Percentiles rank a stretch among this genome's conserved stretches.
These are phyloP conservation scores for Carpinus fangiana DNA, from an alignment of 306 rosid genomes.

Conservation along the genomic window DNA sequence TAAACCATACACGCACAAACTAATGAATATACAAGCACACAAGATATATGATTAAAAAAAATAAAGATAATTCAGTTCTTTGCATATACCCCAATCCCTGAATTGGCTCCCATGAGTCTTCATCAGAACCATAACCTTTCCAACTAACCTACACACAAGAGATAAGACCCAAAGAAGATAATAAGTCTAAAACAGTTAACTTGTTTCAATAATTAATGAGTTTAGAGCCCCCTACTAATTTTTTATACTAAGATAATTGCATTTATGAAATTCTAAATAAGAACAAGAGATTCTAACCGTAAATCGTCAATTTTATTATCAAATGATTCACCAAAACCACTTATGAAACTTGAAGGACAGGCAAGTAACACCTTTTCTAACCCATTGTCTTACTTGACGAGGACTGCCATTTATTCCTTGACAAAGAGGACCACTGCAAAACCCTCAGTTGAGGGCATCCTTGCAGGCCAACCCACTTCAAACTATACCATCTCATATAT, in stretches of 20 bases:
- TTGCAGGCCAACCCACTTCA: background rate
- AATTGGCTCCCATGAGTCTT: constrained; percentile 83
- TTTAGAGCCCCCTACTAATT: background rate
- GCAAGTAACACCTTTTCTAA: background rate
- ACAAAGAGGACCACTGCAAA: too few relatives aligned
- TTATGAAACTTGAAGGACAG: too few relatives aligned
- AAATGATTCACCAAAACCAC: background rate
- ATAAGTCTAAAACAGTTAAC: background rate
- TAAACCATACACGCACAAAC: background rate
- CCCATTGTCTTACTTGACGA: background rate
- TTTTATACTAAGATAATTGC: background rate
- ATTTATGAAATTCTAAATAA: background rate
- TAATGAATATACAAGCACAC: background rate
- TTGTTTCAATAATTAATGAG: background rate
- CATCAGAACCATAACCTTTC: constrained; percentile 71
- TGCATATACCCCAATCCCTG: constrained; percentile 49
- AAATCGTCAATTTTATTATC: too few relatives aligned
- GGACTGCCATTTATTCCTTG: too few relatives aligned
- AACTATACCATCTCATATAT: background rate
- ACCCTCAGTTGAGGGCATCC: too few relatives aligned
- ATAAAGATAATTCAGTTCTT: background rate
- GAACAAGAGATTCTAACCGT: background rate
- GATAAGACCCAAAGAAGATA: background rate
- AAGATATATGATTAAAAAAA: background rate
- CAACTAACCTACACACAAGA: constrained; percentile 54